Percentiles rank a stretch among this genome's conserved stretches.
Conservation (phyloP, 805 yeast species). For the Jamesozyma piceae region DNA sequence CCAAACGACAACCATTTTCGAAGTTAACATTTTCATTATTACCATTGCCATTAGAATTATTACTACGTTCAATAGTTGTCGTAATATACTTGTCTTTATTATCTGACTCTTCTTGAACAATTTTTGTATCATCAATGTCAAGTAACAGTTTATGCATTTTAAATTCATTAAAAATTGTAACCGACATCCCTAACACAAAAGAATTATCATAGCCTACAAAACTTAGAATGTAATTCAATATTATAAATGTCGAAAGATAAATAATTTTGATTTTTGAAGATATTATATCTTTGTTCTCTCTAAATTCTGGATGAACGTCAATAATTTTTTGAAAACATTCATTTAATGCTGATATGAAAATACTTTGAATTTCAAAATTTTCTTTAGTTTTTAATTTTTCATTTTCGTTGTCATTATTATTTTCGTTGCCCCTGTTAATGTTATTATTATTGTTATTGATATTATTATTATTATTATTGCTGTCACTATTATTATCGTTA, state of each 20-base stretch:
- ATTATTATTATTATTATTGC: not conserved
- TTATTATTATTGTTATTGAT: not conserved
- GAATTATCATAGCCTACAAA: constrained; percentile 54
- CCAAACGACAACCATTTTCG: constrained; percentile 25
- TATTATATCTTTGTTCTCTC: constrained; percentile 21
- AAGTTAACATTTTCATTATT: constrained; percentile 22
- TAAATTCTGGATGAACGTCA: constrained; percentile 26
- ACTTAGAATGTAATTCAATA: constrained; percentile 47
- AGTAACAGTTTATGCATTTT: constrained; percentile 35
- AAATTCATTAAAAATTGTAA: constrained; percentile 50
- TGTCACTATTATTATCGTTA: constrained; percentile 3
- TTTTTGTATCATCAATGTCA: not conserved
- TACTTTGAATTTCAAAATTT: constrained; percentile 16
- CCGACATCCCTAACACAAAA: constrained; percentile 44
- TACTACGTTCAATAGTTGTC: too few relatives aligned
- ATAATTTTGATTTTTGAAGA: constrained; percentile 28
- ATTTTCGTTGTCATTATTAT: constrained; percentile 2
- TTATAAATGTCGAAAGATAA: constrained; percentile 33
- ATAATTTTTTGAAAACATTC: constrained; percentile 28
- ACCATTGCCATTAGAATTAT: constrained; percentile 5
- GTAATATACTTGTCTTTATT: too few relatives aligned
- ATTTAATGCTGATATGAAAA: constrained; percentile 24
- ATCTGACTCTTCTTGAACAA: not conserved
- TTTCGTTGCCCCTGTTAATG: not conserved
- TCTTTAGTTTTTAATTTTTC: constrained; percentile 8